Evolutionary conservation across 345 rosid genomes (phyloP).

Genomic region (Garcia nutans): DNA sequence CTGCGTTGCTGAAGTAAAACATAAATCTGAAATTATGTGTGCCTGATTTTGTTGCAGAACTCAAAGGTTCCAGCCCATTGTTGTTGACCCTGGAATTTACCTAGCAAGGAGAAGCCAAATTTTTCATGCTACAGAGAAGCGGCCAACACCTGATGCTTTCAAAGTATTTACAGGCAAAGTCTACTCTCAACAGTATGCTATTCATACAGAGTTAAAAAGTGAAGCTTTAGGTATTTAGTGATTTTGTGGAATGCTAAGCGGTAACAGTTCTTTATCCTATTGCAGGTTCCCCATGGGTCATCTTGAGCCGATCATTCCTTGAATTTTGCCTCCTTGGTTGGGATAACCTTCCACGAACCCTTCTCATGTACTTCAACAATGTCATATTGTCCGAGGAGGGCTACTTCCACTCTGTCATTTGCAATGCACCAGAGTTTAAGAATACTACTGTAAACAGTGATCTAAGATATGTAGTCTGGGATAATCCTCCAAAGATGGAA

Average conservation of each 20-base stretch:
- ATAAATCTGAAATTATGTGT: conserved; percentile 17
- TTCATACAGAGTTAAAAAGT: not conserved
- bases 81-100: conserved; percentile 90
- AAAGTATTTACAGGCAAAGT: conserved; percentile 83
- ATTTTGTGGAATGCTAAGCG: conserved; percentile 15
- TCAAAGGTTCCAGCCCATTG: conserved; percentile 80
- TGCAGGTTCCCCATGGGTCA: conserved; percentile 92
- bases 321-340: conserved; percentile 93
- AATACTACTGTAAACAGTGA: conserved; percentile 83
- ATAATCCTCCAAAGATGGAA: conserved; percentile 94
- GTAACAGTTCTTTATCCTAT: conserved; percentile 11
- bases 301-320: conserved; percentile 76
- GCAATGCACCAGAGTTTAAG: conserved; percentile 84
- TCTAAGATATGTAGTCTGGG: conserved; percentile 91
- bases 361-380: conserved; percentile 94
- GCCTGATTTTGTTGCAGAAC: conserved; percentile 42
- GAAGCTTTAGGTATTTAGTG: conserved; percentile 2
- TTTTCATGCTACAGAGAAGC: conserved; percentile 79
- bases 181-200: conserved; percentile 8
- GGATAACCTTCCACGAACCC: conserved; percentile 87
- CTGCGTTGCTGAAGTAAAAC: not conserved
- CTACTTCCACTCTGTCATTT: conserved; percentile 87
- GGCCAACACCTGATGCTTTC: conserved; percentile 78
- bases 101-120: conserved; percentile 84
- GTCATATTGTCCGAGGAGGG: conserved; percentile 79